Conservation (phyloP, 345 rosid genomes). For the Lumnitzera littorea region DNA sequence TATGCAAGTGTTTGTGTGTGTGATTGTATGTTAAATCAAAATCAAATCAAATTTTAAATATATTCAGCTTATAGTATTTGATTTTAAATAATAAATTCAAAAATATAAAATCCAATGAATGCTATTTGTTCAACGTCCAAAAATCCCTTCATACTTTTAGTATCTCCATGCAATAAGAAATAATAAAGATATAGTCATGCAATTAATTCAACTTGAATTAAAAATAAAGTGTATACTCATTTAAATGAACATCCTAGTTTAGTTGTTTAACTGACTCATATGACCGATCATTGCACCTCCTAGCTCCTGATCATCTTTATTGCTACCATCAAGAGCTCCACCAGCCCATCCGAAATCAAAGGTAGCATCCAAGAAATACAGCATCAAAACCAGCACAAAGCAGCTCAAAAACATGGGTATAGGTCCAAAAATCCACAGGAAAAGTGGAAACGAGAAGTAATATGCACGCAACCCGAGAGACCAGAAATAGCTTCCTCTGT, state of each 20-base stretch:
- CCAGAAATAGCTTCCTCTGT: constrained; percentile 88
- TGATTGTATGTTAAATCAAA: no score
- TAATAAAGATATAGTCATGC: neutral
- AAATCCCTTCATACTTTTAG: no score
- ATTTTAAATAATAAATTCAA: no score
- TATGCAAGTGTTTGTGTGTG: no score
- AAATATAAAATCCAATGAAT: no score
- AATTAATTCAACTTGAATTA: neutral
- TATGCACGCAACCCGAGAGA: constrained; percentile 80
- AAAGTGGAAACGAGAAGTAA: constrained; percentile 78
- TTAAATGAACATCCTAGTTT: no score
- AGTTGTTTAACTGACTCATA: neutral
- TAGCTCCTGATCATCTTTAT: constrained; percentile 19
- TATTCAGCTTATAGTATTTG: no score
- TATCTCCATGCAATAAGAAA: no score
- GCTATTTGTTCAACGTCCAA: no score
- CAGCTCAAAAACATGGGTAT: constrained; percentile 64
- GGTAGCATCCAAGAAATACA: constrained; percentile 54
- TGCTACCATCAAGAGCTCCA: constrained; percentile 15
- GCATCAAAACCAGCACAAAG: constrained; percentile 40
- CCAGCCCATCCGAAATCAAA: constrained; percentile 11
- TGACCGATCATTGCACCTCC: constrained; percentile 1
- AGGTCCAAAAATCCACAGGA: constrained; percentile 91
- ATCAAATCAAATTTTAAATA: no score
- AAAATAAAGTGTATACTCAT: no score